Percentiles rank a stretch among this genome's conserved stretches.
Evolutionary conservation across 352 stramenopile species (phyloP).

Genomic region (Pythium volutum): DNA sequence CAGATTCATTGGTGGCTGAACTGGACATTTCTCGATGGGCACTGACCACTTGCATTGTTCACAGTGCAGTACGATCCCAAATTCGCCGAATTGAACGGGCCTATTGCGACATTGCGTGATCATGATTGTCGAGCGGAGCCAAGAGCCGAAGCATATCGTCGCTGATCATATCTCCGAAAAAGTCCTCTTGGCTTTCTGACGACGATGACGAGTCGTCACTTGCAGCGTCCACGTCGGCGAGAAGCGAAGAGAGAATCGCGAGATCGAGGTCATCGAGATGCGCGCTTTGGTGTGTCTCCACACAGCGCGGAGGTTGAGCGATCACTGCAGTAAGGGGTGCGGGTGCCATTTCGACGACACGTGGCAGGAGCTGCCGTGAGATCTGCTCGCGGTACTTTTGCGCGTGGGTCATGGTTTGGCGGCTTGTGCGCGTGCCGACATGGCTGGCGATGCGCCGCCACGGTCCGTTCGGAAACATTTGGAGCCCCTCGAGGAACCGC

Average conservation of each 20-base stretch:
- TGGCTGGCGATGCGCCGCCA: conserved; percentile 46
- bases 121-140: too few relatives aligned
- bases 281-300: not conserved
- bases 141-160: too few relatives aligned
- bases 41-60: too few relatives aligned
- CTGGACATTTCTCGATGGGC: too few relatives aligned
- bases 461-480: conserved; percentile 41
- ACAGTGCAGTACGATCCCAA: too few relatives aligned
- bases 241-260: conserved; percentile 9
- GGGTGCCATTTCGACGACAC: not conserved
- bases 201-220: conserved; percentile 5
- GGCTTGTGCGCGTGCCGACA: conserved; percentile 41
- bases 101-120: too few relatives aligned
- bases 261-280: not conserved
- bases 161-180: too few relatives aligned
- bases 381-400: conserved; percentile 62
- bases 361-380: conserved; percentile 16
- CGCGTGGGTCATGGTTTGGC: conserved; percentile 53
- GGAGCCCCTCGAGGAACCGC: conserved; percentile 43
- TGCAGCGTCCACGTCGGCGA: not conserved
- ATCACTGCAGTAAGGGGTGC: not conserved
- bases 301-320: not conserved
- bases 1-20: too few relatives aligned
- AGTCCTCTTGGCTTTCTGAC: not conserved
- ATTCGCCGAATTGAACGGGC: too few relatives aligned